Percentiles rank a stretch among this genome's conserved stretches.
Evolutionary conservation across 345 rosid species (phyloP).

Genomic region (Eucalyptus marginata): DNA sequence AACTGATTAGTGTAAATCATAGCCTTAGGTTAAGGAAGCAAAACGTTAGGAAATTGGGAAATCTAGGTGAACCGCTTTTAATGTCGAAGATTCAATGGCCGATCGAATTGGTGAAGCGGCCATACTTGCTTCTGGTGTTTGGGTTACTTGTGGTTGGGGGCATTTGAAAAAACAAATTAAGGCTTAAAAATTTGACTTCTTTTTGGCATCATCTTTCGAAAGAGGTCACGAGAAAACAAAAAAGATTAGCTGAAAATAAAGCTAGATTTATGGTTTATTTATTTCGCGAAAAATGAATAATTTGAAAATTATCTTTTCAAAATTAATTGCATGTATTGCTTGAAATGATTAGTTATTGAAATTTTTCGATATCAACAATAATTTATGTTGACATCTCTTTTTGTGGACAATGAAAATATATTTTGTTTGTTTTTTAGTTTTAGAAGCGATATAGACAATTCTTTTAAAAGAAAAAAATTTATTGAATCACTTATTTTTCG

Average conservation of each 20-base stretch:
- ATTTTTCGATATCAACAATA: too few species aligned
- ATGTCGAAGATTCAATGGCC: background rate
- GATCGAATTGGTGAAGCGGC: background rate
- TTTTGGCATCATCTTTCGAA: background rate
- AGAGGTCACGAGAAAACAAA: background rate
- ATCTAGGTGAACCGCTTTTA: background rate
- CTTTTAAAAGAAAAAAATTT: too few species aligned
- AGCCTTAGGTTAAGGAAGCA: background rate
- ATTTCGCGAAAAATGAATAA: background rate
- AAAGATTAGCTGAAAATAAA: background rate
- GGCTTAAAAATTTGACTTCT: background rate
- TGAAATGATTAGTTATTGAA: too few species aligned
- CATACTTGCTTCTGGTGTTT: background rate
- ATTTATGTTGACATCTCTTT: too few species aligned
- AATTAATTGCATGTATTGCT: too few species aligned
- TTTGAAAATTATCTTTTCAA: too few species aligned
- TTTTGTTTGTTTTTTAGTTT: fast-evolving
- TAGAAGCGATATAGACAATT: background rate
- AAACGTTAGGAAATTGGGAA: background rate
- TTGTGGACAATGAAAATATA: too few species aligned
- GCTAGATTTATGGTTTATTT: background rate
- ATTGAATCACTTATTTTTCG: background rate
- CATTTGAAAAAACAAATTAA: background rate
- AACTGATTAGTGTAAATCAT: background rate
- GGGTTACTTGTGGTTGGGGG: background rate